Percentiles rank a stretch among this genome's conserved stretches.
Evolutionary conservation across 2,329 filamentous ascomycete genomes (phyloP).

Genomic region (Fusarium heterosporum): DNA sequence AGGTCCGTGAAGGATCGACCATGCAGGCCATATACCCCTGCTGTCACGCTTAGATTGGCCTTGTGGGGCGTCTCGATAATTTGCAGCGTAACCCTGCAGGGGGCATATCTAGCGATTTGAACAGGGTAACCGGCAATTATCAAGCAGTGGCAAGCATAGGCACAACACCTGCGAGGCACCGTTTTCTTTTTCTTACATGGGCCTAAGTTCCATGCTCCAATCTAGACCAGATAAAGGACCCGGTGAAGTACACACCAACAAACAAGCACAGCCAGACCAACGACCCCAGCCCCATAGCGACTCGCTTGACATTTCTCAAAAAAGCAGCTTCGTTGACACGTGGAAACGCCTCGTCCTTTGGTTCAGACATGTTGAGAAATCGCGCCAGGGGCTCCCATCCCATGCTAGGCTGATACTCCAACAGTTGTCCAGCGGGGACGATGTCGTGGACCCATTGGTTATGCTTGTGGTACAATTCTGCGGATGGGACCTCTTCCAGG

Average conservation of each 20-base stretch:
- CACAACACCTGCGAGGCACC: not conserved
- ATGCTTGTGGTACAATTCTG: slow-evolving; percentile 30
- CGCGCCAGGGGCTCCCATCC: slow-evolving; percentile 30
- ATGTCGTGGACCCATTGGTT: slow-evolving; percentile 37
- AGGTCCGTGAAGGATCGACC: slow-evolving; percentile 6
- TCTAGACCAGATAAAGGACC: not conserved
- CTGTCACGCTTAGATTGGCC: not conserved
- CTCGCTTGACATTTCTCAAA: slow-evolving; percentile 33
- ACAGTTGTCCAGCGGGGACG: slow-evolving; percentile 20
- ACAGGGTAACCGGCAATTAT: not conserved
- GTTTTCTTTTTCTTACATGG: not conserved
- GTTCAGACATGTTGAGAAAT: slow-evolving; percentile 21
- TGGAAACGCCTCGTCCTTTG: slow-evolving; percentile 22
- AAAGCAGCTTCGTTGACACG: slow-evolving; percentile 40
- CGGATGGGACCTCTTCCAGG: slow-evolving; percentile 20
- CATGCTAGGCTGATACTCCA: slow-evolving; percentile 38
- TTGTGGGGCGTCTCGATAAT: not conserved
- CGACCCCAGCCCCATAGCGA: slow-evolving; percentile 35
- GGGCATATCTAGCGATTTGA: not conserved
- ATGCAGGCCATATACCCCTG: not conserved
- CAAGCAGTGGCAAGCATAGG: not conserved
- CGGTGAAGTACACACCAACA: slow-evolving; percentile 11
- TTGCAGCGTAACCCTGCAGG: not conserved
- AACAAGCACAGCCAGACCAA: slow-evolving; percentile 32
- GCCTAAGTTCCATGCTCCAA: not conserved